These are phyloP conservation scores for Pseudogymnoascus sp. DNA, from an alignment of 2,329 filamentous ascomycete genomes.

Conservation along the genomic window DNA sequence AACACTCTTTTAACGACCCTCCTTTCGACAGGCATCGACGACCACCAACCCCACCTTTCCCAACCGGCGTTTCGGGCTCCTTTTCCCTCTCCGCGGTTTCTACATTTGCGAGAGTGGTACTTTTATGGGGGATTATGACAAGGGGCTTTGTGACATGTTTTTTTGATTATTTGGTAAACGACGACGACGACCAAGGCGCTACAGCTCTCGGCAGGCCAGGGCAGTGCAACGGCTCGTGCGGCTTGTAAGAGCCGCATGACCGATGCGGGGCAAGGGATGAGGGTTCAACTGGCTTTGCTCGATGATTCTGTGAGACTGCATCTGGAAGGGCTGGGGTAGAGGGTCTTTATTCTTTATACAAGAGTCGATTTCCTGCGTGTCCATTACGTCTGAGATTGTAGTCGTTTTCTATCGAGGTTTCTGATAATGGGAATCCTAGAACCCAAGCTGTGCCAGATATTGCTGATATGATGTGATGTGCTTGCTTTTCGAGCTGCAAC, in stretches of 20 bases:
- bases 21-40: slow-evolving; percentile 7
- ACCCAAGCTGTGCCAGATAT: not conserved
- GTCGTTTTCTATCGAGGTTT: not conserved
- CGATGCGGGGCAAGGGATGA: not conserved
- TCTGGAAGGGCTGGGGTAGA: not conserved
- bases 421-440: slow-evolving; percentile 7
- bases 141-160: not conserved
- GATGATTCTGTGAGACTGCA: slow-evolving; percentile 5
- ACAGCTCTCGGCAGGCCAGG: slow-evolving; percentile 4
- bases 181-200: not conserved
- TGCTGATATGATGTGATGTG: not conserved
- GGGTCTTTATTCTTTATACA: not conserved
- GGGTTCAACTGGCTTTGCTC: slow-evolving; percentile 1
- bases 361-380: slow-evolving; percentile 8
- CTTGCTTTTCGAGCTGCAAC: not conserved
- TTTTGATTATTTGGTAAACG: slow-evolving; percentile 6
- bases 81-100: not conserved
- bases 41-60: not conserved
- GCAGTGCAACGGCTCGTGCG: not conserved
- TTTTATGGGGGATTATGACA: not conserved
- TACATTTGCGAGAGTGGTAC: not conserved
- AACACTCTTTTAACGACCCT: slow-evolving; percentile 6
- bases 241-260: not conserved
- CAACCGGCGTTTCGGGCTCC: slow-evolving; percentile 6
- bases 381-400: slow-evolving; percentile 4